Evolutionary conservation across 2,329 filamentous ascomycete genomes (phyloP).

Genomic region (Colletotrichum lupini): DNA sequence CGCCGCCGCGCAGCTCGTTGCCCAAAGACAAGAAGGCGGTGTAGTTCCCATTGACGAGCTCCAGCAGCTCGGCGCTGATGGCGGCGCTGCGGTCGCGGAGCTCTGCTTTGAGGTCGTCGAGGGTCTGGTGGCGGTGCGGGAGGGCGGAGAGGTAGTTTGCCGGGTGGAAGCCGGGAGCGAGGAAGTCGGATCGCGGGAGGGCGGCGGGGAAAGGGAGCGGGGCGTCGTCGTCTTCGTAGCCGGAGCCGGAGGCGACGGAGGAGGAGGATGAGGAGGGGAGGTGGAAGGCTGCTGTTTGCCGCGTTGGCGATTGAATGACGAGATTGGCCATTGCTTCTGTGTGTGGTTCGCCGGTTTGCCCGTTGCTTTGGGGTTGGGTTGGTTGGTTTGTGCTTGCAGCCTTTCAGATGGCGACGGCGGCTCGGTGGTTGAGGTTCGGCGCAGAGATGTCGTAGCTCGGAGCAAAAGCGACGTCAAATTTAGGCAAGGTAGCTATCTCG

Average conservation of each 20-base stretch:
- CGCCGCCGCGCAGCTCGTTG: constrained; percentile 83
- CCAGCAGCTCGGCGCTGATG: constrained; percentile 87
- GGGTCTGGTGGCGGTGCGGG: constrained; percentile 90
- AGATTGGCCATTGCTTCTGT: constrained; percentile 41
- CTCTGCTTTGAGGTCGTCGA: constrained; percentile 91
- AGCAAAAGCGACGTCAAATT: not conserved
- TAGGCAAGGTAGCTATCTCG: not conserved
- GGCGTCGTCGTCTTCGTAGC: constrained; percentile 64
- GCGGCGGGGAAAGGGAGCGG: constrained; percentile 90
- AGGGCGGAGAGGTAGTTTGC: constrained; percentile 83
- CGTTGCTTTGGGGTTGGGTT: constrained; percentile 26
- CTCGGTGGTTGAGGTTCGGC: constrained; percentile 30
- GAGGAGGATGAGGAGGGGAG: constrained; percentile 53
- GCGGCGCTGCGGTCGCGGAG: constrained; percentile 82
- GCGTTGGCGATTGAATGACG: constrained; percentile 34
- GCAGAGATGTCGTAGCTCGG: constrained; percentile 16
- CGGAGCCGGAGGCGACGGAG: constrained; percentile 46
- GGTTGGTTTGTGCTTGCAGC: constrained; percentile 33
- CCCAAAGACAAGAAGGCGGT: constrained; percentile 89
- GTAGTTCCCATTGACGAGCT: constrained; percentile 96
- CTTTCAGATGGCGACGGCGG: constrained; percentile 36
- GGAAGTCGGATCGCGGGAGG: constrained; percentile 85
- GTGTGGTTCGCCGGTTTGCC: not conserved
- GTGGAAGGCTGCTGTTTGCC: constrained; percentile 48
- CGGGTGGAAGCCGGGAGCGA: constrained; percentile 81